Evolutionary conservation across 2,329 filamentous ascomycete species (phyloP), one percentile per base, ranked within the genome.

Genomic region (Fusarium incarnatum): DNA sequence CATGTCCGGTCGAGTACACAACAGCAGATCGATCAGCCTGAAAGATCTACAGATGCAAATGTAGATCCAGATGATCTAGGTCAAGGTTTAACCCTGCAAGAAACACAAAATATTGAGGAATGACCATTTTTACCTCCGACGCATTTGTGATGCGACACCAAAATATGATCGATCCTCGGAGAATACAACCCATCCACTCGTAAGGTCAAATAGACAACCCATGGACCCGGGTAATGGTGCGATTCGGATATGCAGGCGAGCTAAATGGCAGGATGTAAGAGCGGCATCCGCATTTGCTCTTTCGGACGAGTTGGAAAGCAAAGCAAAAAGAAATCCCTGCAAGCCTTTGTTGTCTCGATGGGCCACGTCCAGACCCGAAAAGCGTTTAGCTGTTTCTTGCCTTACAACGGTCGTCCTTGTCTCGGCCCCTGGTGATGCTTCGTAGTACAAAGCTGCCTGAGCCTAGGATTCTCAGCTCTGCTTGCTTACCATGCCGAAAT

Each of bases 261-360:
- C 22, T 27, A 52, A 27, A 48, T 48, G 44, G 30, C 59, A 49
- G 30, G 27, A 44, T 53, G 28, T 20, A 44, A 40, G 46, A 46
- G 13, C 32, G 40, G 10, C 18, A 7, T 20, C 16, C 18, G 3
- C 45, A 28, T 41, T 52, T 41, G 11, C 13, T 40, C 48, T 37
- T 27, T 42, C 16, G 12, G 41, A 27, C 15, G 11, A 55, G 5
- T 22, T 40, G 40, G n/a, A 3, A 23, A 53, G 34, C 46, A 41
- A 45, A 42, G 37, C n/a, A 53, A 15, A 44, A 28, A 20, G 18
- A 20, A 32, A 55, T 25, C 67, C 67, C 48, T 67, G 55, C 45
- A 65, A 65, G 54, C 48, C 53, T 13, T 67, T 67, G 67, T 63
- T 69, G 37, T 53, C 60, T 47, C 61, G 60, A 65, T 50, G 23